Evolutionary conservation across 768 basidiomycete genomes (phyloP).

Genomic region (Kwoniella bestiolae): DNA sequence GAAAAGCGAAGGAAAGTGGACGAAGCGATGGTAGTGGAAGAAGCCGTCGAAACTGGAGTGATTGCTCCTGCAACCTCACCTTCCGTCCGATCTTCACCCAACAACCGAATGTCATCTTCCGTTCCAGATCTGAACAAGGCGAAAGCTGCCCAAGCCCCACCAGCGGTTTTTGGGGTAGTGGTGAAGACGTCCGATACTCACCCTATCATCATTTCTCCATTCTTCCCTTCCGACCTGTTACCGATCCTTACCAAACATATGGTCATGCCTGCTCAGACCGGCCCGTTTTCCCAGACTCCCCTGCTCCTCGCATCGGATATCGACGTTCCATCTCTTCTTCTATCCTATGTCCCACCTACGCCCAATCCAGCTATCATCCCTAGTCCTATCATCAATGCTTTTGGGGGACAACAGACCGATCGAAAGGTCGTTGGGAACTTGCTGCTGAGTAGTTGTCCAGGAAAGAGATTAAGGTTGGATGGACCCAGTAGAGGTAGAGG

Average conservation of each 20-base stretch:
- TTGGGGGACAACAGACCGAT: background rate
- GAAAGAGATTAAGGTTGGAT: conserved; percentile 74
- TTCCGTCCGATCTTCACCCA: background rate
- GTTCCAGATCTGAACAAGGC: conserved; percentile 24
- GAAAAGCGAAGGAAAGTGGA: conserved; percentile 47
- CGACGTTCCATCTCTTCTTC: conserved; percentile 41
- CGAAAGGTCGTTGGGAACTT: conserved; percentile 70
- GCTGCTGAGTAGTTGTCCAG: conserved; percentile 86
- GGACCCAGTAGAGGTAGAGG: conserved; percentile 78
- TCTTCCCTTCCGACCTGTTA: conserved; percentile 68
- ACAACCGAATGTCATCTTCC: conserved; percentile 25
- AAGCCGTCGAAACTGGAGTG: conserved; percentile 44
- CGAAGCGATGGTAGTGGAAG: conserved; percentile 51
- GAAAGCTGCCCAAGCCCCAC: conserved; percentile 6
- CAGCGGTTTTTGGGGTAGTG: conserved; percentile 45
- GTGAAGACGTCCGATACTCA: conserved; percentile 76
- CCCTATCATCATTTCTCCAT: conserved; percentile 77
- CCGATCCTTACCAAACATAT: conserved; percentile 59
- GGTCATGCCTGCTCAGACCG: conserved; percentile 26
- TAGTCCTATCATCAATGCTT: background rate
- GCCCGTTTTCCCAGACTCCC: conserved; percentile 14
- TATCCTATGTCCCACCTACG: conserved; percentile 23
- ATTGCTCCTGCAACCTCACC: conserved; percentile 36
- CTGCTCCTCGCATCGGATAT: conserved; percentile 32
- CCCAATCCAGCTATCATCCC: conserved; percentile 1